Base-by-base conservation (phyloP, 108 stramenopile species). In the Fistulifera pelliculosa region DNA sequence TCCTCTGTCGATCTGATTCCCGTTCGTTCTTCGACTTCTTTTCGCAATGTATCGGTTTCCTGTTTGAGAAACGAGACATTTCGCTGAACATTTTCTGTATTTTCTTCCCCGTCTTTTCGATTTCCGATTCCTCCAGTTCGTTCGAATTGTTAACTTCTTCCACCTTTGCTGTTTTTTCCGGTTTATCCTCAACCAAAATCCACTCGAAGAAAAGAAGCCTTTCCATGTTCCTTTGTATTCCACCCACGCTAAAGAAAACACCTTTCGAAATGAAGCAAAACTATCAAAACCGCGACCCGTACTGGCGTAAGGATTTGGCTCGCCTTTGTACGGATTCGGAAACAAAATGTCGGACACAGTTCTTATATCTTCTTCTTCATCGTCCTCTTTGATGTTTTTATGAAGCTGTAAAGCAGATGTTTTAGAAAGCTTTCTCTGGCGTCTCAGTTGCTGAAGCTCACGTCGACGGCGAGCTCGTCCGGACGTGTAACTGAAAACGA, bases 1-100 rank as follows among this genome's bases (percentile, higher is more conserved):
- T 91, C 90, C 26, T 83, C 80, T 31, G 50, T 75, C 27, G 75
- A 62, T 0, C 60, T 53, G 55, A 85, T 78, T 6, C 85, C 90
- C 7, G 85, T 85, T 13, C 52, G 45, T 47, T 85, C 57, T 47
- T 79, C 62, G 47, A 75, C 71, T 50, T 68, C 40, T 64, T 75
- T 35, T 16, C 77, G n/a, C 1, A 83, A 22, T n/a, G 70, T 55
- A 5, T 69, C 61, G 26, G 73, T 67, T 45, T 73, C 70, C 17
- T 71, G 26, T 41, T 59, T 51, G 23, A 70, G 66, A 6, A 69
- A 56, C 24, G 66, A n/a, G 6, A 81, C 26, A 59, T 91, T 91
- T 25, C 64, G 62, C 41, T 70, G 45, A 2, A 76, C 68, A 68
- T 91, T 91, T 41, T 16, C 11, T 62, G 19, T 23, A 79, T 54